phyloP scores from a whole-genome alignment of 129 eudicot genomes.

The Glebionis coronaria region DNA sequence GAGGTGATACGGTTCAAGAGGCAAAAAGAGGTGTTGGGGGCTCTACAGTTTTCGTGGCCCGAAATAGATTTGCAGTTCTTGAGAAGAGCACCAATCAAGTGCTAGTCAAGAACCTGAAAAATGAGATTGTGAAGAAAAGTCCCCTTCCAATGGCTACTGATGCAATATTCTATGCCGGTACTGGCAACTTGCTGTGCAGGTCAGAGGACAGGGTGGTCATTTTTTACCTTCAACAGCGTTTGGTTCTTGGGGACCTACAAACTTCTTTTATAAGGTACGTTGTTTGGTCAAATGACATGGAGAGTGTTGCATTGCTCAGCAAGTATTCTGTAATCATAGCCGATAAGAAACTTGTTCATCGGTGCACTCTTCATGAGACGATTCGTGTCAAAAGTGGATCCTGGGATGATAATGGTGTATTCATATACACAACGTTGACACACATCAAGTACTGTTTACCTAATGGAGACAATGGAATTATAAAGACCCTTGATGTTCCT shows the following conservation, averaged over 20 bases:
- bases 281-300: conserved; percentile 71
- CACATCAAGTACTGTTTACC: conserved; percentile 78
- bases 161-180: conserved; percentile 65
- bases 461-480: conserved; percentile 73
- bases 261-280: conserved; percentile 53
- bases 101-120: conserved; percentile 51
- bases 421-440: conserved; percentile 63
- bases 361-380: conserved; percentile 82
- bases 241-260: conserved; percentile 57
- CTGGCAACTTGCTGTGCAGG: conserved; percentile 59
- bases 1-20: conserved; percentile 70
- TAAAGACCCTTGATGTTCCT: conserved; percentile 64
- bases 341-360: conserved; percentile 62
- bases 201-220: conserved; percentile 61
- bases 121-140: conserved; percentile 56
- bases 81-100: conserved; percentile 61
- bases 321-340: conserved; percentile 69
- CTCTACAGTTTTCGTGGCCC: conserved; percentile 61
- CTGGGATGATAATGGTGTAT: conserved; percentile 80
- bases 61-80: conserved; percentile 61
- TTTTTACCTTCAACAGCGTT: conserved; percentile 54
- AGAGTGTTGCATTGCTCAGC: conserved; percentile 42
- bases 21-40: conserved; percentile 71
- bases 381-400: conserved; percentile 78
- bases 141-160: conserved; percentile 47